phyloP scores from a whole-genome alignment of 208 protist species.

The Endotrypanum monterogeii region DNA sequence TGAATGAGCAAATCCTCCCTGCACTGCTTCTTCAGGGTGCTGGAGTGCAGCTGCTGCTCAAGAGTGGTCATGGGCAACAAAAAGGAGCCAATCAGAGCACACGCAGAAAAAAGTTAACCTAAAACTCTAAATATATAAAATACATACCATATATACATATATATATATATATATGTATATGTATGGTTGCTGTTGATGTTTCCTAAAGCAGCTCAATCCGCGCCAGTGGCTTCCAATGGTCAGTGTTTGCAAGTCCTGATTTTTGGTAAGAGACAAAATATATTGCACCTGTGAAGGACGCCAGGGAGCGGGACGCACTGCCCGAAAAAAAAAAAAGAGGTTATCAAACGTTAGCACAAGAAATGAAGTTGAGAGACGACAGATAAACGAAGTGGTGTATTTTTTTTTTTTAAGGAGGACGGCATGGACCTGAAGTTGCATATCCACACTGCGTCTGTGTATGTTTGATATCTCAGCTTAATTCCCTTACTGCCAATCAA shows the following conservation, averaged over 20 bases:
- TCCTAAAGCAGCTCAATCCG: not conserved
- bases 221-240: no score
- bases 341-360: not conserved
- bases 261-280: not conserved
- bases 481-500: not conserved
- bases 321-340: no score
- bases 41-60: slow-evolving; percentile 55
- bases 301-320: not conserved
- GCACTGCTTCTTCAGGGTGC: slow-evolving; percentile 66
- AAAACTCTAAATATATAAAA: not conserved
- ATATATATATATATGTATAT: no score
- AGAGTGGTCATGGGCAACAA: slow-evolving; percentile 58
- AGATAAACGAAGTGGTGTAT: not conserved
- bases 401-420: no score
- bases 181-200: not conserved
- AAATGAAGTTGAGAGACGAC: not conserved
- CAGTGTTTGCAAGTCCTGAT: not conserved
- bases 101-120: not conserved
- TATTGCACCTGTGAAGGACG: not conserved
- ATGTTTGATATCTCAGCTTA: no score
- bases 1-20: slow-evolving; percentile 72
- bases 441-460: no score
- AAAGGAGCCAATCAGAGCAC: not conserved
- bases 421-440: not conserved
- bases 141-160: no score